Evolutionary conservation across 495 filamentous ascomycete species (phyloP).

Genomic region (Tricharina praecox): DNA sequence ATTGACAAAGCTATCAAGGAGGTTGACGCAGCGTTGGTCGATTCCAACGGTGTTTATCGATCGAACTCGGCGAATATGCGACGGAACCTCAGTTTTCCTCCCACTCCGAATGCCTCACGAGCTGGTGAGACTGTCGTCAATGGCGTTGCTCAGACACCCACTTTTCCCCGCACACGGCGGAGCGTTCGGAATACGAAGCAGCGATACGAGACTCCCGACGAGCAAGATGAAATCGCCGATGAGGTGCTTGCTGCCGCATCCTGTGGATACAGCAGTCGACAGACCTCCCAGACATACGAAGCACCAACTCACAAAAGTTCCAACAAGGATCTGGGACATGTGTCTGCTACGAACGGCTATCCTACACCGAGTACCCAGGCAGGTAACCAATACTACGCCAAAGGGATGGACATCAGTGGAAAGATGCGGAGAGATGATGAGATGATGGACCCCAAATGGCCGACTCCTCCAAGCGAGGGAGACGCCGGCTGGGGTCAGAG

Average conservation of each 20-base stretch:
- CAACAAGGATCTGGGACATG: conserved; percentile 24
- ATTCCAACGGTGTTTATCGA: conserved; percentile 35
- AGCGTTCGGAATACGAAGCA: conserved; percentile 62
- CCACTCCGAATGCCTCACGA: conserved; percentile 34
- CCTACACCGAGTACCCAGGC: conserved; percentile 45
- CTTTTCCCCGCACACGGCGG: conserved; percentile 70
- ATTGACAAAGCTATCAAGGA: conserved; percentile 66
- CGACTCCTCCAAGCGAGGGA: conserved; percentile 73
- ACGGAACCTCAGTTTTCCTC: conserved; percentile 37
- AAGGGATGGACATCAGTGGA: conserved; percentile 35
- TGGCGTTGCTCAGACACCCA: conserved; percentile 45
- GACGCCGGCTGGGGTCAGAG: conserved; percentile 57
- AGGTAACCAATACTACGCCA: conserved; percentile 29
- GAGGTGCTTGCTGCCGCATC: conserved; percentile 44
- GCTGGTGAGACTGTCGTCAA: conserved; percentile 56
- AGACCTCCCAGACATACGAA: conserved; percentile 36
- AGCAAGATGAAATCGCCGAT: conserved; percentile 89
- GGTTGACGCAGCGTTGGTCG: conserved; percentile 34
- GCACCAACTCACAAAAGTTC: conserved; percentile 16
- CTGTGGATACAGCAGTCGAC: conserved; percentile 43
- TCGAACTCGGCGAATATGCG: conserved; percentile 35
- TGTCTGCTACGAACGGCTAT: conserved; percentile 52
- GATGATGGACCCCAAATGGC: conserved; percentile 53
- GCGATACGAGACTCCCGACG: conserved; percentile 82
- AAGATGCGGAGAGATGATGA: conserved; percentile 24